phyloP scores from a whole-genome alignment of 805 yeast genomes.

The Yamadazyma scolyti region DNA sequence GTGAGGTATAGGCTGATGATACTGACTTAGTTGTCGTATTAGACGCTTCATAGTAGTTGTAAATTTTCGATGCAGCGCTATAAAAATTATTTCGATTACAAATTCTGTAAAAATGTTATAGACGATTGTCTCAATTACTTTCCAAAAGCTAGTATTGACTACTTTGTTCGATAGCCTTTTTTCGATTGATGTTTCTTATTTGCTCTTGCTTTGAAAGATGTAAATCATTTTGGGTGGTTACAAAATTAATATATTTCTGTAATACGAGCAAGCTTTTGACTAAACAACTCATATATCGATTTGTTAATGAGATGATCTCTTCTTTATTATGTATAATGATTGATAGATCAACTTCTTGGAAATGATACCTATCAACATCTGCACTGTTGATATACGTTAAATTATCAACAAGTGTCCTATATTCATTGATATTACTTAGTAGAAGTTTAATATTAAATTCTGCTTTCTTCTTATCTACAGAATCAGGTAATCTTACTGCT shows the following conservation, averaged over 20 bases:
- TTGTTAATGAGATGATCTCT: slow-evolving; percentile 3
- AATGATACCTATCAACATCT: slow-evolving; percentile 4
- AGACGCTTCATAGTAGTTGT: not conserved
- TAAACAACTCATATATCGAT: slow-evolving; percentile 4
- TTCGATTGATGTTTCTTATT: too few relatives aligned
- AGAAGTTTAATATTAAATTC: slow-evolving; percentile 6
- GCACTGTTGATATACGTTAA: slow-evolving; percentile 4
- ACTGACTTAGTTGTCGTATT: not conserved
- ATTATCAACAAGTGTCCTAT: slow-evolving; percentile 3
- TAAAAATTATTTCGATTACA: too few relatives aligned
- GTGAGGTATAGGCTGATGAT: slow-evolving; percentile 9
- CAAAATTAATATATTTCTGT: slow-evolving; percentile 6
- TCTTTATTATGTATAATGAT: slow-evolving; percentile 1
- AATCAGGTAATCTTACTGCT: not conserved
- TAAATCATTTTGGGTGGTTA: slow-evolving; percentile 8
- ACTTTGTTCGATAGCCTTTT: too few relatives aligned
- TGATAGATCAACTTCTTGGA: slow-evolving; percentile 2
- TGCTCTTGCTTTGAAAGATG: too few relatives aligned
- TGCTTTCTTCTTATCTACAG: too few relatives aligned
- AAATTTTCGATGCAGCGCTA: too few relatives aligned
- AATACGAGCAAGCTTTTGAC: slow-evolving; percentile 5
- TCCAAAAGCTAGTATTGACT: too few relatives aligned
- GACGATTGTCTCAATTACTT: too few relatives aligned
- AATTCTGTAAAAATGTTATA: too few relatives aligned
- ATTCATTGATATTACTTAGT: slow-evolving; percentile 6